phyloP scores from a whole-genome alignment of 192 early-diverging fungal genomes.

The Backusella luteola region DNA sequence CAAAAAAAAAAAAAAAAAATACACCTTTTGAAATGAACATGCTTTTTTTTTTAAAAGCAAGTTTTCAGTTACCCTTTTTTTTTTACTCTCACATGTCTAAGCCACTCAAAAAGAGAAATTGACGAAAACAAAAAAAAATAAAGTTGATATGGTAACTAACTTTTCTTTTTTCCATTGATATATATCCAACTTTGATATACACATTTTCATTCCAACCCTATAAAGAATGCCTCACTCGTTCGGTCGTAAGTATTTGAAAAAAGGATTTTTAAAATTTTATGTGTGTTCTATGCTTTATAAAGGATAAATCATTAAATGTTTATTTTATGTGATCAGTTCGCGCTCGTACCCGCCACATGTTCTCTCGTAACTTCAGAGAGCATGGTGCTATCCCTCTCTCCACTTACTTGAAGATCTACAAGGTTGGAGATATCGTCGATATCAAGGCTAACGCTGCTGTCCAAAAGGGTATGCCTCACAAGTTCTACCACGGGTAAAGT shows the following conservation, averaged over 20 bases:
- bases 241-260: neutral
- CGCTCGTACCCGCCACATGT: constrained; percentile 98
- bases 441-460: constrained; percentile 99
- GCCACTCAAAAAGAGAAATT: neutral
- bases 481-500: constrained; percentile 96
- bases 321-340: constrained; percentile 48
- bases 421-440: constrained; percentile 99
- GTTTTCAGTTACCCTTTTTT: constrained; percentile 13
- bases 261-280: too few relatives aligned
- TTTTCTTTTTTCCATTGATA: neutral
- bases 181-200: neutral
- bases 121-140: neutral
- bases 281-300: too few relatives aligned
- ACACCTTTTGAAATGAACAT: neutral
- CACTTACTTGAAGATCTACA: constrained; percentile 98
- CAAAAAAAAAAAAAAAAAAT: neutral
- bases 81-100: constrained; percentile 5
- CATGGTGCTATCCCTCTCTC: constrained; percentile 91
- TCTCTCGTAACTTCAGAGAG: constrained; percentile 94
- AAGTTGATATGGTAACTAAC: neutral
- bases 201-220: neutral
- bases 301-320: neutral
- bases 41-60: neutral
- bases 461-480: constrained; percentile 99
- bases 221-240: neutral